Evolutionary conservation across 495 filamentous ascomycete species (phyloP).

Genomic region (Parathielavia hyrcaniae): DNA sequence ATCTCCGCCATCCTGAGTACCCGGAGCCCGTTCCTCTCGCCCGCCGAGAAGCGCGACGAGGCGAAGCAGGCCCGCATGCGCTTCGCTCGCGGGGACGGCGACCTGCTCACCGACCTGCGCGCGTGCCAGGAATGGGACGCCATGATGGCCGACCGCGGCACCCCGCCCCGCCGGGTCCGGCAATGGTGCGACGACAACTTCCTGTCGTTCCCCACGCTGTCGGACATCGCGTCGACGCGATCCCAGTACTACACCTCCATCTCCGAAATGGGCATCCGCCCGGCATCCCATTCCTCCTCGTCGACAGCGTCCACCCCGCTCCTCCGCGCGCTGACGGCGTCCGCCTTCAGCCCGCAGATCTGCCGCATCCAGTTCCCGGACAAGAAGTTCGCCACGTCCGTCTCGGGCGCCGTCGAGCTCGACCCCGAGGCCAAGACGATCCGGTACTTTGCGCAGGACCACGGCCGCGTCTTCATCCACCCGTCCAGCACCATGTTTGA

Average conservation of each 20-base stretch:
- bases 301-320: constrained; percentile 48
- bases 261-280: constrained; percentile 75
- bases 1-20: constrained; percentile 85
- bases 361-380: constrained; percentile 88
- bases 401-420: constrained; percentile 80
- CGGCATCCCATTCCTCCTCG: constrained; percentile 24
- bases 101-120: constrained; percentile 76
- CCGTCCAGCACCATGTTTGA: constrained; percentile 81
- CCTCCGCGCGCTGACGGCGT: constrained; percentile 81
- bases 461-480: constrained; percentile 85
- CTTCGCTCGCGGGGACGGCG: constrained; percentile 74
- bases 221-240: constrained; percentile 80
- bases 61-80: constrained; percentile 66
- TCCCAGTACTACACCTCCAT: constrained; percentile 80
- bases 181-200: constrained; percentile 83
- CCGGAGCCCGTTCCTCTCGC: constrained; percentile 76
- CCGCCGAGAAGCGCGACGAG: constrained; percentile 72
- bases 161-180: constrained; percentile 57
- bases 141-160: constrained; percentile 46
- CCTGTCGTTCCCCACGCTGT: constrained; percentile 73
- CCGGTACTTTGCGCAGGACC: constrained; percentile 83
- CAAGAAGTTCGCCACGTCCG: constrained; percentile 82
- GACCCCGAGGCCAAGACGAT: constrained; percentile 90
- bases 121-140: constrained; percentile 79
- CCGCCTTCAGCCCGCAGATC: constrained; percentile 83